Conservation (phyloP, 2,329 filamentous ascomycete species). For the Simplicillium aogashimaense region DNA sequence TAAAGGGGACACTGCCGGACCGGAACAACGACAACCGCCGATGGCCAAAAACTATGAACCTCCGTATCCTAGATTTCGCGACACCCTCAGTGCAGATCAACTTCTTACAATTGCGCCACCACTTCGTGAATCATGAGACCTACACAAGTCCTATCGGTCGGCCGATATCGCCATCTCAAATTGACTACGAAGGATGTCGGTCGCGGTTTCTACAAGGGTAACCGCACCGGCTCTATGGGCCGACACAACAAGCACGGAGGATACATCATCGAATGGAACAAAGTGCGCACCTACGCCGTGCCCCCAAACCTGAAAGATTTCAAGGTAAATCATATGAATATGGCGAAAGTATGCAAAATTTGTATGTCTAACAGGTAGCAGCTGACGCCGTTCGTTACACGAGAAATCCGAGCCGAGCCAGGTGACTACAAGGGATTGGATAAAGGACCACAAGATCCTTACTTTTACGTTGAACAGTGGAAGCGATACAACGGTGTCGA, state of each 20-base stretch:
- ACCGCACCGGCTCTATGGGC: constrained; percentile 79
- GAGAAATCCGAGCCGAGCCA: constrained; percentile 39
- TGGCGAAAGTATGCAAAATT: too few relatives aligned
- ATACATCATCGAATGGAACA: constrained; percentile 74
- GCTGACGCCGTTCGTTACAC: constrained; percentile 73
- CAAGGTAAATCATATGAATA: constrained; percentile 45
- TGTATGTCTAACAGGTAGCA: constrained; percentile 20
- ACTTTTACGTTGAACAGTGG: constrained; percentile 54
- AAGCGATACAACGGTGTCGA: constrained; percentile 57
- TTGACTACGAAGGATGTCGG: constrained; percentile 90
- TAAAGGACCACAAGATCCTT: constrained; percentile 49
- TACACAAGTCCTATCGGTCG: constrained; percentile 54
- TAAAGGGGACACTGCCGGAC: neutral
- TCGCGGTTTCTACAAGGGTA: constrained; percentile 97
- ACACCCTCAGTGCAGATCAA: too few relatives aligned
- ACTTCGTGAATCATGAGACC: constrained; percentile 46
- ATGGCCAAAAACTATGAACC: constrained; percentile 6
- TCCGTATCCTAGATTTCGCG: too few relatives aligned
- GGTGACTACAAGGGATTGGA: constrained; percentile 45
- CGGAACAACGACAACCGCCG: constrained; percentile 20
- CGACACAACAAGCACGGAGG: constrained; percentile 73
- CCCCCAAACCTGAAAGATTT: constrained; percentile 60
- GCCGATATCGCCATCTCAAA: constrained; percentile 62
- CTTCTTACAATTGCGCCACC: neutral
- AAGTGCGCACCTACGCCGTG: constrained; percentile 84